Percentiles rank a stretch among this genome's conserved stretches.
Conservation (phyloP, 2,329 filamentous ascomycete genomes). For the Rutstroemia sydowiana region DNA sequence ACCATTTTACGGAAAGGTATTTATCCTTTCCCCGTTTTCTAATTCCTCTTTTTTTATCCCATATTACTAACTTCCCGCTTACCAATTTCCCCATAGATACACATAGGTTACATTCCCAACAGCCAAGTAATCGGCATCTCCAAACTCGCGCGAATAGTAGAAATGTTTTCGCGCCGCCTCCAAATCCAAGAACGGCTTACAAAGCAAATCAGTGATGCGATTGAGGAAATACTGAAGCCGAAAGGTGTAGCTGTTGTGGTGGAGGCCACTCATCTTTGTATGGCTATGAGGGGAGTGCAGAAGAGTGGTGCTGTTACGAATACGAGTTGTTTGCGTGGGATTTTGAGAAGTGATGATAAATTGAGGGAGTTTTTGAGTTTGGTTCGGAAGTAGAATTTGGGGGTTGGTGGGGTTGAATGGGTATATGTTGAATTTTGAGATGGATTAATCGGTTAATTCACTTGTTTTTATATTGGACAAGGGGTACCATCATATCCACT, state of each 20-base stretch:
- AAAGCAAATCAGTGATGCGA: conserved; percentile 83
- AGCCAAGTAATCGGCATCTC: conserved; percentile 86
- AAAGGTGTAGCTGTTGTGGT: conserved; percentile 92
- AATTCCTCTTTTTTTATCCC: background rate
- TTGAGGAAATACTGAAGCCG: conserved; percentile 82
- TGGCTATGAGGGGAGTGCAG: conserved; percentile 69
- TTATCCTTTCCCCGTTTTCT: conserved; percentile 15
- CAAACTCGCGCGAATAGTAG: conserved; percentile 86
- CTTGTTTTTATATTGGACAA: too few relatives aligned
- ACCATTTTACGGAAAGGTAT: conserved; percentile 85
- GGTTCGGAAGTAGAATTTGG: too few relatives aligned
- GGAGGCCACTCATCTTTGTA: conserved; percentile 87
- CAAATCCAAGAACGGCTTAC: conserved; percentile 93
- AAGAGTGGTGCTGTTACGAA: conserved; percentile 57
- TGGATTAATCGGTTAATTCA: too few relatives aligned
- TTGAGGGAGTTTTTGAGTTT: conserved; percentile 63
- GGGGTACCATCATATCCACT: too few relatives aligned
- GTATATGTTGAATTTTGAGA: too few relatives aligned
- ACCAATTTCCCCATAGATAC: too few relatives aligned
- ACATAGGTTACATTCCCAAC: conserved; percentile 91
- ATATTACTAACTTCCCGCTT: conserved; percentile 8
- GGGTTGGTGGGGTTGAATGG: too few relatives aligned
- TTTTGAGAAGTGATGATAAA: conserved; percentile 61
- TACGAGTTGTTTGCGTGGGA: conserved; percentile 65
- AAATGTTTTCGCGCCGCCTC: conserved; percentile 85